Base-by-base conservation (phyloP, 2,329 filamentous ascomycete genomes). In the Phyllosticta citrichinensis region DNA sequence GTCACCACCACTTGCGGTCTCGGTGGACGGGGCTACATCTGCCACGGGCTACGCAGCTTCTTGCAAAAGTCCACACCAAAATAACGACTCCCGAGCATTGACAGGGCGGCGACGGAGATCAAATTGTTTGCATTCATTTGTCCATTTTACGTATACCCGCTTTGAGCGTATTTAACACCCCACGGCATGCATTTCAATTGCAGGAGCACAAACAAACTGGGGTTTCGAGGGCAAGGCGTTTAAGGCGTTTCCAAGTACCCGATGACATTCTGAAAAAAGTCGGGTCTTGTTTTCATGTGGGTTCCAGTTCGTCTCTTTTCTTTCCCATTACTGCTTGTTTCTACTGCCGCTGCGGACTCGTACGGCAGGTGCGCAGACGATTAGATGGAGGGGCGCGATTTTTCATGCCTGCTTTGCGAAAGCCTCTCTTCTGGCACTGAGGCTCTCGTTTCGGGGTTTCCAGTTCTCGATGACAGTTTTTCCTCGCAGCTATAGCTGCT, bases 61-160 rank as follows among this genome's bases (percentile, higher is more conserved):
- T 12, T 50, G 27, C 52, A 27, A 33, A 59, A 5, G 58, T 47
- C 22, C 54, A 53, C 19, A 30, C 11, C 35, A 24, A 25, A 24
- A 52, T n/a, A 52, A 35, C n/a, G 52, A 52, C 58, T 54, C 58
- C 53, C 58, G 58, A 60, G 58, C 35, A 60, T 50, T 60, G 58
- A 56, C 25, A 25, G 55, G 56, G 58, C 58, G 35, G 27, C 22
- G 58, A 60, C 58, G 58, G 58, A 54, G 58, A 20, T 52, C 53
- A 51, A 27, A 52, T 52, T 55, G 58, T 56, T 57, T 50, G 40
- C 59, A 55, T 61, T 61, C 55, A 47, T 47, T 61, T 53, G 55
- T 55, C 54, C 51, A 61, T 56, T 61, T 61, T 61, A 56, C 54
- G 54, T 61, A 61, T 61, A 61, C 59, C 59, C 59, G 59, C 55